Base-by-base conservation (phyloP, 805 yeast species). In the Myxozyma neglecta region DNA sequence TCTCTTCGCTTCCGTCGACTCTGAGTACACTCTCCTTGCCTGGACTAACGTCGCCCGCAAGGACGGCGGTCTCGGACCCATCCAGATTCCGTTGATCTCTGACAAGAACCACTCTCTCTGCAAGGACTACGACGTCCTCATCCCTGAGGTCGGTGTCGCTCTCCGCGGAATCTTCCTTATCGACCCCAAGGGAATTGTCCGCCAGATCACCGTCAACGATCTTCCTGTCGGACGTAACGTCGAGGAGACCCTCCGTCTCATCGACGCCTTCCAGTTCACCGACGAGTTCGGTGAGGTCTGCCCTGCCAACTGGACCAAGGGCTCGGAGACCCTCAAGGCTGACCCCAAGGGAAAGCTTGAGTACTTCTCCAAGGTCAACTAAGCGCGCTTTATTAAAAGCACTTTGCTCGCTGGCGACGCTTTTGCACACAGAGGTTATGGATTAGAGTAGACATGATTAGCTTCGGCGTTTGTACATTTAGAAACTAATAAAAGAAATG, bases 231-330 rank as follows among this genome's bases (percentile, higher is more conserved):
- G 99, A 79, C 91, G 99, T 85, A 88, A 89, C 75, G 99, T 94
- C 71, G 97, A 92, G 70, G 99, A 94, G 85, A 88, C 97, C 70
- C 83, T 90, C 76, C 92, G 99, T 87, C 85, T 94, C 76, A 85
- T 94, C 68, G 98, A 94, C 78, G 99, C 97, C 72, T 94, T 94
- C 97, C 97, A 93, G 83, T 94, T 96, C 92, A 89, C 97, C 73
- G 98, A 92, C 80, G 89, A 90, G 83, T 83, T 94, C 86, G 99
- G 99, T 82, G 97, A 96, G 83, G 99, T 93, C 70, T 92, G 97
- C 83, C 99, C 99, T 74, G 97, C 98, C 77, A 94, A 93, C 96
- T 93, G 99, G 99, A 85, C 87, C 61, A 87, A 89, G 78, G 99
- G 99, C 81, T 77, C 89, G 66, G 96, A 89, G 76, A 89, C 96